phyloP scores from a whole-genome alignment of 306 rosid species.

The Vicia sativa region DNA sequence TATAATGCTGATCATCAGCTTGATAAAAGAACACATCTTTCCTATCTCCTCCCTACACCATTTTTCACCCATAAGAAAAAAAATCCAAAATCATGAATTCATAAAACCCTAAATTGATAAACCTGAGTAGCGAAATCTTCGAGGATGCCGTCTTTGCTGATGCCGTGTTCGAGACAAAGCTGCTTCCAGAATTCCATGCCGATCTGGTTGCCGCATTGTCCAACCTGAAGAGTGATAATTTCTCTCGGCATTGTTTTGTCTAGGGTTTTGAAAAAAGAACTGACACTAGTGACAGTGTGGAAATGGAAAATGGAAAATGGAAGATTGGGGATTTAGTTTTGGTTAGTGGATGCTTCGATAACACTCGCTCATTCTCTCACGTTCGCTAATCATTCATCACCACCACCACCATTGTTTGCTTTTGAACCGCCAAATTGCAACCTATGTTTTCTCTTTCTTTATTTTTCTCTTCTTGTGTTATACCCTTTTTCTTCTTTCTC shows the following conservation, averaged over 20 bases:
- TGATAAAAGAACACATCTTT: constrained; percentile 97
- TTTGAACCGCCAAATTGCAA: too few species aligned
- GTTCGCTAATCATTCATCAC: background rate
- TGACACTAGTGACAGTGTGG: too few species aligned
- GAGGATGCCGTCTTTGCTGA: constrained; percentile 96
- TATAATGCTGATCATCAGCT: constrained; percentile 98
- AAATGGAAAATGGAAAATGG: too few species aligned
- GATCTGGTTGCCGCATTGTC: constrained; percentile 99
- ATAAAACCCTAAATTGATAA: background rate
- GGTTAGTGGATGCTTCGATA: background rate
- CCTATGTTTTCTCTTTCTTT: too few species aligned
- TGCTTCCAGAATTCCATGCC: constrained; percentile 99
- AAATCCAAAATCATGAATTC: too few species aligned
- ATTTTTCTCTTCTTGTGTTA: too few species aligned
- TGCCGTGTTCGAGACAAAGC: constrained; percentile 97
- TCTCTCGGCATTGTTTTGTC: constrained; percentile 81
- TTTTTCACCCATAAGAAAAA: constrained; percentile 7
- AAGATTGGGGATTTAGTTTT: background rate
- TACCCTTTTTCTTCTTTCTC: too few species aligned
- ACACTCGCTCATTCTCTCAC: constrained; percentile 12
- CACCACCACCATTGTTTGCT: too few species aligned
- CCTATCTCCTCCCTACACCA: constrained; percentile 92
- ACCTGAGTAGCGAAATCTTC: constrained; percentile 99
- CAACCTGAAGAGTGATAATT: constrained; percentile 94
- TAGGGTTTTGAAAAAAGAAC: constrained; percentile 52